Percentiles rank a stretch among this genome's conserved stretches.
Conservation (phyloP, 1,284 basidiomycete species). For the Neonothopanus nambi region DNA sequence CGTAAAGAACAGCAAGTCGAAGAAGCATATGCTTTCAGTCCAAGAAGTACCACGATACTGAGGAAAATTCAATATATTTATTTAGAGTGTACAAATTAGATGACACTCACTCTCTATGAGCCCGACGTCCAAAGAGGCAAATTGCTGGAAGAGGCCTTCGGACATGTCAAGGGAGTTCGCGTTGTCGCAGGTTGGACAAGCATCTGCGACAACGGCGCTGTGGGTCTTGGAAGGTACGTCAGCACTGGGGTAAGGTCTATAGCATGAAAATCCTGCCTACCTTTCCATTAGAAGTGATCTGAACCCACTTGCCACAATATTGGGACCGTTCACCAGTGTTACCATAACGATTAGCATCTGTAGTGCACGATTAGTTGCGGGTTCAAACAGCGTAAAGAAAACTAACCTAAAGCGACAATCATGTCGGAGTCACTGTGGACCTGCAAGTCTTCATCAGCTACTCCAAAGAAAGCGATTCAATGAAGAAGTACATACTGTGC, state of each 20-base stretch:
- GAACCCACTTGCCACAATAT: constrained; percentile 67
- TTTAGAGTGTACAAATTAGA: neutral
- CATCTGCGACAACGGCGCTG: constrained; percentile 71
- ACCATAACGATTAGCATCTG: constrained; percentile 54
- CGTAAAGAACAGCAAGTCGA: too few species aligned
- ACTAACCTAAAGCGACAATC: constrained; percentile 70
- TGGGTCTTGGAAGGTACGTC: constrained; percentile 36
- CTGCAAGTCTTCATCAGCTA: neutral
- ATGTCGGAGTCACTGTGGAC: constrained; percentile 62
- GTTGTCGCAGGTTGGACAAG: constrained; percentile 80
- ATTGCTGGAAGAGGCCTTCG: constrained; percentile 63
- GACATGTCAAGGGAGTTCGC: constrained; percentile 81
- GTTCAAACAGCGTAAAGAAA: neutral
- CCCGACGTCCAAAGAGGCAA: constrained; percentile 59
- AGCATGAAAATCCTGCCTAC: constrained; percentile 20
- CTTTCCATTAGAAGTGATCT: constrained; percentile 58
- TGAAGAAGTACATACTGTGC: constrained; percentile 30
- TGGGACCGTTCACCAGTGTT: constrained; percentile 44
- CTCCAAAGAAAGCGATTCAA: neutral
- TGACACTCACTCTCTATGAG: constrained; percentile 55
- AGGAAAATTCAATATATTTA: neutral
- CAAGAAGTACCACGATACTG: neutral
- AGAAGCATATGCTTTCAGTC: neutral
- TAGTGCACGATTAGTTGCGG: neutral
- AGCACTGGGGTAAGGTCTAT: neutral